Evolutionary conservation across 2,329 filamentous ascomycete genomes (phyloP), one percentile per base, ranked within the genome.

Genomic region (Aureobasidium sp.): DNA sequence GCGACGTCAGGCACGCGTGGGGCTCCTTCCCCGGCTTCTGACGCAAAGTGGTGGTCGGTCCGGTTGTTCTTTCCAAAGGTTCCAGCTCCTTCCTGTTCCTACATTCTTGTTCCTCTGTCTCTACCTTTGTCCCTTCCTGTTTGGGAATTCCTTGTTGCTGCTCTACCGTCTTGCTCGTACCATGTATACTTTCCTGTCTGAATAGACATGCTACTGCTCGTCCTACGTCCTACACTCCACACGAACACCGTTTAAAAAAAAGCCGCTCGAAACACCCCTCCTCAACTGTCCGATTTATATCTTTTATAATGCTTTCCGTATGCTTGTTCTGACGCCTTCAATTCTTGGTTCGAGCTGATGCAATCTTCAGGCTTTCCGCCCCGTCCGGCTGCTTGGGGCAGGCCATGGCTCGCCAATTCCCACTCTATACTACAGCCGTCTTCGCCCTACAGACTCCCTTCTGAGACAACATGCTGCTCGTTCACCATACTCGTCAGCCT

Each of bases 281-380:
- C n/a, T 17, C 11, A 13, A 40, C n/a, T 49, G 9, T 25, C n/a
- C 15, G 21, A 29, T 29, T 6, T 21, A 27, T 40, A 29, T 23
- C 42, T 58, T 31, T 43, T 17, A 55, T 43, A 47, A 58, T 58
- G 55, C 55, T 58, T 21, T 38, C 55, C 5, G 55, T 58, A 58
- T 58, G 55, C 23, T n/a, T 15, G 3, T 3, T 2, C 15, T 9
- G 3, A 9, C 3, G 10, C 5, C 8, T 11, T 2, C 13, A 9
- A 3, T 13, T 6, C 5, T 29, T n/a, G 1, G 7, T 9, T 8
- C 33, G 17, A 3, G 17, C 54, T 58, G 25, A 58, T n/a, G 1
- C 11, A 10, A 1, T 3, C 15, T 10, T 17, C 37, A 58, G 55
- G 21, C 11, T 15, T 29, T 58, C 55, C 55, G 43, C 17, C 11